phyloP scores from a whole-genome alignment of 495 filamentous ascomycete genomes.

The Pseudevernia furfuracea region DNA sequence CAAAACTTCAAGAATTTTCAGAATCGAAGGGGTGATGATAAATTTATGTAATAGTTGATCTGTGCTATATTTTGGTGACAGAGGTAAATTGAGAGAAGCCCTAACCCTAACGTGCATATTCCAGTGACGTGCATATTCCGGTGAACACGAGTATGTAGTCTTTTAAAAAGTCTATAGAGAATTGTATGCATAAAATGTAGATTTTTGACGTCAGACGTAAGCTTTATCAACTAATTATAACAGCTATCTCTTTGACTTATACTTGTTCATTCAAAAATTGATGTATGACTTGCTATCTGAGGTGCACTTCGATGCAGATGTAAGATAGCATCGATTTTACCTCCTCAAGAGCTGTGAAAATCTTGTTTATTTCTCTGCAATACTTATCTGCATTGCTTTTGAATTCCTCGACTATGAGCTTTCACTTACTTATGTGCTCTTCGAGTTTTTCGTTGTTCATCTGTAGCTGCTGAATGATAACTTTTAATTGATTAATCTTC shows the following conservation, averaged over 20 bases:
- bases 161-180: slow-evolving; percentile 2
- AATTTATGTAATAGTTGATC: too few species aligned
- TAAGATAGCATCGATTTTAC: slow-evolving; percentile 3
- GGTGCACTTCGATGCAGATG: background rate
- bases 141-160: too few species aligned
- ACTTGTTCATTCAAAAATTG: background rate
- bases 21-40: too few species aligned
- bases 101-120: too few species aligned
- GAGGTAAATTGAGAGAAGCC: too few species aligned
- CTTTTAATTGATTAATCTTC: background rate
- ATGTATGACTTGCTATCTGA: background rate
- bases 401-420: background rate
- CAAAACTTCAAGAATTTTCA: too few species aligned
- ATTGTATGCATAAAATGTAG: slow-evolving; percentile 6
- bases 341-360: slow-evolving; percentile 4
- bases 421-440: slow-evolving; percentile 1
- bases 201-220: too few species aligned
- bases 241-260: too few species aligned
- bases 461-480: background rate
- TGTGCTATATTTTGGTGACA: too few species aligned
- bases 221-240: too few species aligned
- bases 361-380: slow-evolving; percentile 9
- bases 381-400: slow-evolving; percentile 7
- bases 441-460: background rate
- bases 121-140: too few species aligned